Base-by-base conservation (phyloP, 1,284 basidiomycete genomes). In the Leccinum colubrinum region DNA sequence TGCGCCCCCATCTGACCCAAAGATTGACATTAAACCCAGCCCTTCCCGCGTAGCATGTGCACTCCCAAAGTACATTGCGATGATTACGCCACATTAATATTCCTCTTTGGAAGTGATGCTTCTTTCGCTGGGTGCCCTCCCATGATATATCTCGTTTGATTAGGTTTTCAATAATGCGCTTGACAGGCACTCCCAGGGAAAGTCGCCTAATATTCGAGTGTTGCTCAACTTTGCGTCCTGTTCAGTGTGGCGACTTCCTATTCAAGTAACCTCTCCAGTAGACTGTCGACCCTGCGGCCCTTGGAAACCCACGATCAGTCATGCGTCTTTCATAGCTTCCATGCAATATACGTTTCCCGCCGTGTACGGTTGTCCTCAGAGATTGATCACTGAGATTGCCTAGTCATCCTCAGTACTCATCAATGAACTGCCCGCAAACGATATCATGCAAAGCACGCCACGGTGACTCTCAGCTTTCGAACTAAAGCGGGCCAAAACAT, bases 391-490 rank as follows among this genome's bases (percentile, higher is more conserved):
- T 41, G 8, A n/a, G 5, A 43, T 17, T 17, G 2, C 41, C n/a
- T 3, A 8, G 41, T 0, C 41, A 17, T 0, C n/a, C 0, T 1
- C 41, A 43, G 41, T 43, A n/a, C 35, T 15, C 0, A 4, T 41
- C 15, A 41, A 41, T 9, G 15, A 41, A 41, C n/a, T 43, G n/a
- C n/a, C n/a, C 41, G 9, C n/a, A 43, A 43, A 0, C n/a, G 41
- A 17, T 6, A 5, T 43, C 0, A 11, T 43, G n/a, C 41, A 41
- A 2, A 41, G 39, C 15, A 43, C 15, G 8, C 41, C n/a, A n/a
- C 41, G n/a, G n/a, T n/a, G 41, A 43, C 8, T 9, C 30, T 30
- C 30, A 30, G 7, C 39, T 41, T 41, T 4, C 39, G 4, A 41
- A 41, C 41, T 17, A 17, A 17, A 17, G 41, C 4, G 8, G 39